A percentile compares a stretch with the other conserved stretches of the same genome.
These are phyloP conservation scores for Lactifluus hygrophoroides DNA, from an alignment of 768 basidiomycete genomes.

Conservation along the genomic window DNA sequence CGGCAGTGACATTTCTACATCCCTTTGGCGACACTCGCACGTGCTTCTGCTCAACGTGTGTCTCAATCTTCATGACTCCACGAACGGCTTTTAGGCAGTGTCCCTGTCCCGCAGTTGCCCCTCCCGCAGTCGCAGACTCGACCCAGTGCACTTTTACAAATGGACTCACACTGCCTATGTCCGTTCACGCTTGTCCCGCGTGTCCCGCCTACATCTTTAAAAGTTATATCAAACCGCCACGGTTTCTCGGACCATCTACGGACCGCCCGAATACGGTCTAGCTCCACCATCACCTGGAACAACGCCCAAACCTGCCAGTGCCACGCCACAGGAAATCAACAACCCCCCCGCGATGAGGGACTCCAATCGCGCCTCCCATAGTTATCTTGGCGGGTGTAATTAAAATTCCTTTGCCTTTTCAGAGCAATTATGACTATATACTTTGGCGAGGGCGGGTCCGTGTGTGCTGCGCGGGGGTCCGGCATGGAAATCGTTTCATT, in stretches of 20 bases:
- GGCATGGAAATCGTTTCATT: not conserved
- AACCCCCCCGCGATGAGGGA: not conserved
- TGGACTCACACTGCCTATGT: not conserved
- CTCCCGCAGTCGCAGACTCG: too few relatives aligned
- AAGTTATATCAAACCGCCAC: too few relatives aligned
- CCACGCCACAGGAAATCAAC: not conserved
- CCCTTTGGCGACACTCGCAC: not conserved
- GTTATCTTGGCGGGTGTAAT: not conserved
- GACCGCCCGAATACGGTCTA: not conserved
- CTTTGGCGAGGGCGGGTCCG: not conserved
- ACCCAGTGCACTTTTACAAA: too few relatives aligned
- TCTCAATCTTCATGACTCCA: not conserved
- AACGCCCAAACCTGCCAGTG: not conserved
- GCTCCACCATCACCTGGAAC: not conserved
- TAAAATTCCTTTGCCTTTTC: not conserved
- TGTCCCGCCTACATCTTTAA: not conserved
- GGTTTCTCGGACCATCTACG: not conserved
- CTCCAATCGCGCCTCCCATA: not conserved
- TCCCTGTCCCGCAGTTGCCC: too few relatives aligned
- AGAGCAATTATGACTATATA: not conserved
- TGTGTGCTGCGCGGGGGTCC: not conserved
- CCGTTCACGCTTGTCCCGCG: not conserved
- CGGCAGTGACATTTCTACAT: not conserved
- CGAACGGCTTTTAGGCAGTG: not conserved
- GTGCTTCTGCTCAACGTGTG: not conserved